These are phyloP conservation scores for Aspergillus sparsus DNA, from an alignment of 495 filamentous ascomycete species.

Conservation along the genomic window DNA sequence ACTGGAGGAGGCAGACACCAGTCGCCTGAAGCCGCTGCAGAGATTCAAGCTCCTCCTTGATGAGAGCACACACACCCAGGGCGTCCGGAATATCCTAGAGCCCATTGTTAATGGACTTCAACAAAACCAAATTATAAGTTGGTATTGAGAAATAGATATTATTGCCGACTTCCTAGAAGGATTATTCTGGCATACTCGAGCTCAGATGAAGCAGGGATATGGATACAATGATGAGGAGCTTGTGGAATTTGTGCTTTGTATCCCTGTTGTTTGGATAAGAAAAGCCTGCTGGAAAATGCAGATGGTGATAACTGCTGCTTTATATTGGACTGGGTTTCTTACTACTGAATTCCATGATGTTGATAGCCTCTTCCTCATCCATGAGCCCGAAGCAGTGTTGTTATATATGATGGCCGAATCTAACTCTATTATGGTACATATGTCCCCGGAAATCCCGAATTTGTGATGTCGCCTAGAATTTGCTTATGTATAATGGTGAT, in stretches of 20 bases:
- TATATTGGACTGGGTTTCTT: conserved; percentile 1
- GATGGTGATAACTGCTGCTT: conserved; percentile 2
- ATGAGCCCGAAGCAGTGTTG: conserved; percentile 8
- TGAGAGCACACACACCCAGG: not conserved
- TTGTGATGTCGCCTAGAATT: too few species aligned
- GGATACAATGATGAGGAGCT: not conserved
- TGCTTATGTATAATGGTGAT: not conserved
- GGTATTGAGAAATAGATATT: conserved; percentile 1
- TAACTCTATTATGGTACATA: conserved; percentile 1
- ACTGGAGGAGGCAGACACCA: not conserved
- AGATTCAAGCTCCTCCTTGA: conserved; percentile 9
- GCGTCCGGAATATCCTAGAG: not conserved
- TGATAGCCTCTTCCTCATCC: conserved; percentile 6
- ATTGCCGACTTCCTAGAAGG: conserved; percentile 7
- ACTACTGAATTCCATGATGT: not conserved
- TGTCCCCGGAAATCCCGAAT: too few species aligned
- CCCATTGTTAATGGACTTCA: not conserved
- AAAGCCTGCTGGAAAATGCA: conserved; percentile 4
- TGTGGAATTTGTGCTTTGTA: conserved; percentile 4
- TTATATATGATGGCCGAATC: conserved; percentile 5
- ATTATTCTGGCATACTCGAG: conserved; percentile 1
- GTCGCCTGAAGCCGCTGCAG: not conserved
- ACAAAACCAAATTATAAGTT: not conserved
- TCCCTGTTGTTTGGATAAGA: conserved; percentile 5
- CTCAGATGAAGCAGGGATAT: not conserved